A percentile compares a stretch with the other conserved stretches of the same genome.
These are phyloP conservation scores for Dioscorea dumetorum DNA, from an alignment of 106 monocot genomes.

Conservation along the genomic window DNA sequence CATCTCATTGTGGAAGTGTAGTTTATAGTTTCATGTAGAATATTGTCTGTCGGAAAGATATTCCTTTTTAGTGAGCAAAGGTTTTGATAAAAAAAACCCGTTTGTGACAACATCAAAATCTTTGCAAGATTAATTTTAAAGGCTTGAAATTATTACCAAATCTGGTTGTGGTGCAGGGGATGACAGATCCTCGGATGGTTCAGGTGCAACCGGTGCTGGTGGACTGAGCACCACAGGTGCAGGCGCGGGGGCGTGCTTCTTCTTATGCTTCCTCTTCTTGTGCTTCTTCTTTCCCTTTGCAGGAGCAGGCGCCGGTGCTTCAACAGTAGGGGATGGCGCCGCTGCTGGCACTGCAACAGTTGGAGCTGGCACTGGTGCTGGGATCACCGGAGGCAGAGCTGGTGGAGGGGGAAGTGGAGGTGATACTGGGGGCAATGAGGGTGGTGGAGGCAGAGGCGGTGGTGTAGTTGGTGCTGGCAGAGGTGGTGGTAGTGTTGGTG, in stretches of 20 bases:
- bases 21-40: no score
- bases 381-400: conserved; percentile 8
- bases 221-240: conserved; percentile 36
- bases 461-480: conserved; percentile 12
- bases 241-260: conserved; percentile 37
- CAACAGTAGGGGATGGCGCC: background rate
- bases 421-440: background rate
- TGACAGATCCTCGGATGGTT: conserved; percentile 11
- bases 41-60: no score
- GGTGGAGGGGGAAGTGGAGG: conserved; percentile 4
- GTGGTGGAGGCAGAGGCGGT: conserved; percentile 5
- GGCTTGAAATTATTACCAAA: conserved; percentile 14
- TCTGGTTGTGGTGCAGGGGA: conserved; percentile 36
- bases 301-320: conserved; percentile 16
- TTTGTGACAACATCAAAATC: no score
- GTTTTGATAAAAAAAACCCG: no score
- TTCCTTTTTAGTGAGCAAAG: no score
- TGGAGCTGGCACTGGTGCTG: conserved; percentile 9
- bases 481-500: conserved; percentile 7
- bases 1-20: no score
- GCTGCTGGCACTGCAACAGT: conserved; percentile 4
- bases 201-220: conserved; percentile 33
- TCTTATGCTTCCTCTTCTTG: conserved; percentile 33
- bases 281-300: conserved; percentile 35
- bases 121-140: background rate